Base-by-base conservation (phyloP, 148 eudicot species). In the Pharnaceum exiguum region DNA sequence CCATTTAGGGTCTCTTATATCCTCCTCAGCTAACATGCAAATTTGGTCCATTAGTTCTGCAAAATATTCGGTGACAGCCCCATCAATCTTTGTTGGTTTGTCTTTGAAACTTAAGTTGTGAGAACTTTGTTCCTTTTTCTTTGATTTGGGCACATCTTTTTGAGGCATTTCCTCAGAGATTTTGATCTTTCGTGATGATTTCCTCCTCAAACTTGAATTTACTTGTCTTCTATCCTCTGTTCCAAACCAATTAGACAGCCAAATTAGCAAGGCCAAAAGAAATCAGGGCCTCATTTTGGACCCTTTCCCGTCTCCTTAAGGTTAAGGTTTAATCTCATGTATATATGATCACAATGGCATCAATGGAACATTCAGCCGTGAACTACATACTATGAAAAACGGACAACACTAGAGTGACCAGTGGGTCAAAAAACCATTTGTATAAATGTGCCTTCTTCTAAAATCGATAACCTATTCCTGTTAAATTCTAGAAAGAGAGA, bases 1-100 rank as follows among this genome's bases (percentile, higher is more conserved):
- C 73, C 80, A 65, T 3, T 46, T 44, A 12, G 71, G 47, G 40
- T 65, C 72, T 23, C 40, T 51, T 10, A 69, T 10, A 11, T 68
- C 61, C 13, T 78, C 76, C 28, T 73, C 83, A 27, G 67, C 45
- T 59, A 73, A 33, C 15, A 35, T 63, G 21, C 54, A 33, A n/a
- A 81, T 53, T 46, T 73, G 51, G 3, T 2, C 67, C 38, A 72
- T 43, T 46, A 71, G 21, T 29, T 47, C 59, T 2, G 22, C 63
- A 35, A 56, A 30, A 56, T 60, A 26, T 19, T 60, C 72, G 29
- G 38, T 64, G 10, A 22, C 51, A 21, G 40, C 37, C 47, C 22
- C 42, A 0, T 69, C 61, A 21, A 4, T 32, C 26, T 55, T 62
- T 19, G 9, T 43, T 42, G 40, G 1, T 10, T 31, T 25, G 3